A percentile compares a stretch with the other conserved stretches of the same genome.
These are phyloP conservation scores for Naumovozyma dairenensis DNA, from an alignment of 805 yeast genomes.

Conservation along the genomic window DNA sequence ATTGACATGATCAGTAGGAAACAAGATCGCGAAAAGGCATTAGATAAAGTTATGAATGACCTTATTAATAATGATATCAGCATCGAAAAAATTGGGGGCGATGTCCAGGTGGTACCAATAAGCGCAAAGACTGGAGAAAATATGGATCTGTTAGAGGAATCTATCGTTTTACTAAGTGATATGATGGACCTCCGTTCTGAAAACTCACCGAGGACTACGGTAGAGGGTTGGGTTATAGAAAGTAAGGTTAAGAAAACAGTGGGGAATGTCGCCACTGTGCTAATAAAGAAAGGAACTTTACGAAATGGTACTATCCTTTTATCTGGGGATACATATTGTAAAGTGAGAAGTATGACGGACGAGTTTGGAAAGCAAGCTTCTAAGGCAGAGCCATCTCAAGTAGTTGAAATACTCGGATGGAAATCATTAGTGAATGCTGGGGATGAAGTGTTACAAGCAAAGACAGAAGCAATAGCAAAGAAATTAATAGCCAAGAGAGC, in stretches of 20 bases:
- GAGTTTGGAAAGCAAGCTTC: slow-evolving; percentile 57
- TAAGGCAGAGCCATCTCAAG: slow-evolving; percentile 74
- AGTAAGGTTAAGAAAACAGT: slow-evolving; percentile 71
- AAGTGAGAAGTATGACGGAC: slow-evolving; percentile 67
- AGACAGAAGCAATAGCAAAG: slow-evolving; percentile 64
- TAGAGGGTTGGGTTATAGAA: slow-evolving; percentile 86
- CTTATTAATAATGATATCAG: slow-evolving; percentile 69
- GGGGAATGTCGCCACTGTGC: slow-evolving; percentile 78
- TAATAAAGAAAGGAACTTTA: slow-evolving; percentile 71
- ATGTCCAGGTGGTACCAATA: slow-evolving; percentile 77
- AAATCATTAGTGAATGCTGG: slow-evolving; percentile 88
- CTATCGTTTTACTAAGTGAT: slow-evolving; percentile 77
- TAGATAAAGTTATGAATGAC: slow-evolving; percentile 70
- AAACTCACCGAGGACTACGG: slow-evolving; percentile 33
- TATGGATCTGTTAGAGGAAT: slow-evolving; percentile 84
- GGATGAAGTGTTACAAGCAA: slow-evolving; percentile 69
- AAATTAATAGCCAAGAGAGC: slow-evolving; percentile 59
- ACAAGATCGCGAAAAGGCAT: slow-evolving; percentile 42
- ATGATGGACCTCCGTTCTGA: slow-evolving; percentile 66
- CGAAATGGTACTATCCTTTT: slow-evolving; percentile 64
- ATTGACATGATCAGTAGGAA: slow-evolving; percentile 54
- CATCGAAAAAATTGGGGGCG: slow-evolving; percentile 92
- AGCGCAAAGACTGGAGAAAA: slow-evolving; percentile 86
- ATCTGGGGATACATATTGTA: slow-evolving; percentile 81
- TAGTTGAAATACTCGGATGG: slow-evolving; percentile 93